Conservation (phyloP, 2,329 filamentous ascomycete species). For the Achaetomium macrosporum region DNA sequence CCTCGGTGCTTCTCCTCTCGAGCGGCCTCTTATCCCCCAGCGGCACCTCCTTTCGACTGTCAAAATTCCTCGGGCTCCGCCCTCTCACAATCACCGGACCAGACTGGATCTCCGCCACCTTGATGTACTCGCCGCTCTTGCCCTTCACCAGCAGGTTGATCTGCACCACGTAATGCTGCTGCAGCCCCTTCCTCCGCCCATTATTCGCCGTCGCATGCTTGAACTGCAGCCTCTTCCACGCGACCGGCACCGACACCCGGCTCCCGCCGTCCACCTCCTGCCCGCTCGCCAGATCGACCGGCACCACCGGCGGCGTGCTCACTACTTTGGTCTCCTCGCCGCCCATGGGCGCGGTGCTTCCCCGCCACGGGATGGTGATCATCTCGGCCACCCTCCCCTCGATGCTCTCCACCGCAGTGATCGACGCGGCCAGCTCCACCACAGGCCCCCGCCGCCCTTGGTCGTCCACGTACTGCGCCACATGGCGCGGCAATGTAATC, state of each 20-base stretch:
- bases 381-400: conserved; percentile 90
- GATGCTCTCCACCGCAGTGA: conserved; percentile 84
- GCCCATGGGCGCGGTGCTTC: conserved; percentile 49
- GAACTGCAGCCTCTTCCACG: conserved; percentile 93
- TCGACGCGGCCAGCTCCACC: conserved; percentile 71
- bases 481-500: conserved; percentile 68
- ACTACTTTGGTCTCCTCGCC: conserved; percentile 45
- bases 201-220: conserved; percentile 96
- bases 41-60: conserved; percentile 79
- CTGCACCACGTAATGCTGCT: conserved; percentile 90
- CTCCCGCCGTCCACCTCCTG: conserved; percentile 68
- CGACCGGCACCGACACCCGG: conserved; percentile 73
- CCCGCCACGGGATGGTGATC: conserved; percentile 96
- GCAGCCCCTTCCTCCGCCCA: conserved; percentile 83
- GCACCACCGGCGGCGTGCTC: conserved; percentile 47
- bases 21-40: conserved; percentile 46
- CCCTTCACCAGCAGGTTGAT: conserved; percentile 76
- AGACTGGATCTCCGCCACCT: conserved; percentile 79
- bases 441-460: conserved; percentile 74
- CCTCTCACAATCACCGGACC: conserved; percentile 94
- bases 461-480: conserved; percentile 63
- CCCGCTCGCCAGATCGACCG: conserved; percentile 50
- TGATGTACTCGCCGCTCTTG: conserved; percentile 58
- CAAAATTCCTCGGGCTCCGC: conserved; percentile 88
- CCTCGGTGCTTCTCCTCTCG: conserved; percentile 39